A percentile compares a stretch with the other conserved stretches of the same genome.
Evolutionary conservation across 768 basidiomycete species (phyloP).

Genomic region (Amanita pallidorosea): DNA sequence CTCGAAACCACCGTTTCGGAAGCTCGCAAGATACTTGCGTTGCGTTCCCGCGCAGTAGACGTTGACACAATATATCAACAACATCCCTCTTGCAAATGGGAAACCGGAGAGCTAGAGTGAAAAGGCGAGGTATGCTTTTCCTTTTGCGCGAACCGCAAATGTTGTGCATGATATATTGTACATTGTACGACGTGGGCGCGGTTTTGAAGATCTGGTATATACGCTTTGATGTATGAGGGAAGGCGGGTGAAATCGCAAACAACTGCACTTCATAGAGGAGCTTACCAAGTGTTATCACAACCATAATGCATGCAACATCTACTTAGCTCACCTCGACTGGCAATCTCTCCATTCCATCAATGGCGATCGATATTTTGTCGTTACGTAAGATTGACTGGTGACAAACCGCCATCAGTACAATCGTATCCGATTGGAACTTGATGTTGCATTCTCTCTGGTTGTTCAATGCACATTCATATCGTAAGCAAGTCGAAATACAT

Average conservation of each 20-base stretch:
- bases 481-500: no score
- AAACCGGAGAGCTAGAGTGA: conserved; percentile 46
- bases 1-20: conserved; percentile 59
- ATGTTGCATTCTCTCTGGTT: no score
- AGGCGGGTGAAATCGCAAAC: conserved; percentile 46
- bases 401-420: no score
- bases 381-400: background rate
- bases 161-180: conserved; percentile 48
- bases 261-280: conserved; percentile 74
- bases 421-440: no score
- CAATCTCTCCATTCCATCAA: no score
- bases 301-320: background rate
- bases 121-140: conserved; percentile 17
- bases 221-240: conserved; percentile 49
- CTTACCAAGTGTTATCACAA: conserved; percentile 26
- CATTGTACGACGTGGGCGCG: conserved; percentile 49
- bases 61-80: conserved; percentile 29
- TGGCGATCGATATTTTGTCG: no score
- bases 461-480: no score
- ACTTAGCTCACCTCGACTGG: background rate
- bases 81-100: conserved; percentile 49
- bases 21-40: conserved; percentile 30
- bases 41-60: conserved; percentile 6
- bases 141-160: conserved; percentile 8
- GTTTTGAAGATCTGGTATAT: conserved; percentile 43